Evolutionary conservation across 106 monocot species (phyloP), one percentile per base, ranked within the genome.

Genomic region (Iris macrosiphon): DNA sequence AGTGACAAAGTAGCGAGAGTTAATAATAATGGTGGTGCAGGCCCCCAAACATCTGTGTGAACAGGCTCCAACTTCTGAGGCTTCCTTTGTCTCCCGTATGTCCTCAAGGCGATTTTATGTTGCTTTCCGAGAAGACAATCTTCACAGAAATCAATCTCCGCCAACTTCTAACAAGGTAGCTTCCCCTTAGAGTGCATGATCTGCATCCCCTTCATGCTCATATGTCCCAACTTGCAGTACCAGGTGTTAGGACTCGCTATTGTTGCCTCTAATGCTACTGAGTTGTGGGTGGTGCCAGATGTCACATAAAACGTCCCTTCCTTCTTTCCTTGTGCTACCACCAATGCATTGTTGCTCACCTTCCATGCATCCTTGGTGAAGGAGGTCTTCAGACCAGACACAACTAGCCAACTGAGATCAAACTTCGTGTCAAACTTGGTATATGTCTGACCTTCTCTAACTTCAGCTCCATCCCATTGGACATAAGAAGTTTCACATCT

Each of bases 11-110:
- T 55, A 55, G 2, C 1, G 11, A 18, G 55, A 33, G 5, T 35
- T 5, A 16, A 4, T 3, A 17, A 55, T 4, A 6, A 19, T 11
- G 22, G 9, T 35, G 31, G 55, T 4, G 55, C 10, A 4, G 35
- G 55, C 9, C 31, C 55, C 18, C 34, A 55, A 3, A 55, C 35
- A 55, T 55, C 34, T 18, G 32, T 54, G 29, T 55, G 55, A 0
- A 55, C 34, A n/a, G 35, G 13, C 55, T 55, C 34, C 1, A 52
- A 31, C 11, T 52, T 52, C 13, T 52, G 1, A 4, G 11, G 31
- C 7, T 52, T 52, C 15, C 4, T 0, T 11, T 28, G 6, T 52
- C 1, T 4, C 2, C 30, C 24, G 12, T 13, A 5, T 25, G 3
- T 31, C 2, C 0, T 30, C 30, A 29, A 52, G 18, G 5, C n/a